Conservation (phyloP, 768 basidiomycete species). For the Sarcomyxa edulis region DNA sequence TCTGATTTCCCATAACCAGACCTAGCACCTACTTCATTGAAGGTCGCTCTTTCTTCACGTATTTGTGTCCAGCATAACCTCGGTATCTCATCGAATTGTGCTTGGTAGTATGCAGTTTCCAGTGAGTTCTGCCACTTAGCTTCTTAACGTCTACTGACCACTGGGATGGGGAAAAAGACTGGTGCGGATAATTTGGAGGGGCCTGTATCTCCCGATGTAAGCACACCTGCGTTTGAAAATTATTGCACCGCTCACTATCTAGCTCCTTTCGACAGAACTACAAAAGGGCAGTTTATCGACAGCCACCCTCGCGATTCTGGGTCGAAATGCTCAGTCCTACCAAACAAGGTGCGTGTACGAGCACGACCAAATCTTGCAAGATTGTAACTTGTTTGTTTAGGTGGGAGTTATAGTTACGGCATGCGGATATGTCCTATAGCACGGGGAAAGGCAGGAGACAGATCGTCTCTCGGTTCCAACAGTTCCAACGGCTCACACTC, state of each 20-base stretch:
- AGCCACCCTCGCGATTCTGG: slow-evolving; percentile 53
- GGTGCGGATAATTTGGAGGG: slow-evolving; percentile 17
- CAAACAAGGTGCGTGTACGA: slow-evolving; percentile 44
- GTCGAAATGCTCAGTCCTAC: slow-evolving; percentile 54
- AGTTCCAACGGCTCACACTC: slow-evolving; percentile 27
- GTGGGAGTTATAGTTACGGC: slow-evolving; percentile 51
- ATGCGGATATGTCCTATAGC: slow-evolving; percentile 50
- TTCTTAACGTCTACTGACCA: background rate
- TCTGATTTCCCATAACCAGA: too few relatives aligned
- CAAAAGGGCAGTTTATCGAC: slow-evolving; percentile 55
- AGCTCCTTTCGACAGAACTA: slow-evolving; percentile 38
- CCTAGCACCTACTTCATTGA: too few relatives aligned
- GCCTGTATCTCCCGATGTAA: slow-evolving; percentile 19
- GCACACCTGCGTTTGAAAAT: slow-evolving; percentile 2
- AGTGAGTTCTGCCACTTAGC: background rate
- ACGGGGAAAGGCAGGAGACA: too few relatives aligned
- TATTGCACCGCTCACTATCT: background rate
- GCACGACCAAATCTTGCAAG: slow-evolving; percentile 4
- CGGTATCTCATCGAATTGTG: too few relatives aligned
- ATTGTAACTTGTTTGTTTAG: slow-evolving; percentile 25
- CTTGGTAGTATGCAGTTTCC: too few relatives aligned
- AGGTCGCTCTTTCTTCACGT: too few relatives aligned
- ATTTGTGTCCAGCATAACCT: too few relatives aligned
- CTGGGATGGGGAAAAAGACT: slow-evolving; percentile 10
- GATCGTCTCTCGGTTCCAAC: slow-evolving; percentile 26